These are phyloP conservation scores for Pouteria glomerata DNA, from an alignment of 148 eudicot species.

Conservation along the genomic window DNA sequence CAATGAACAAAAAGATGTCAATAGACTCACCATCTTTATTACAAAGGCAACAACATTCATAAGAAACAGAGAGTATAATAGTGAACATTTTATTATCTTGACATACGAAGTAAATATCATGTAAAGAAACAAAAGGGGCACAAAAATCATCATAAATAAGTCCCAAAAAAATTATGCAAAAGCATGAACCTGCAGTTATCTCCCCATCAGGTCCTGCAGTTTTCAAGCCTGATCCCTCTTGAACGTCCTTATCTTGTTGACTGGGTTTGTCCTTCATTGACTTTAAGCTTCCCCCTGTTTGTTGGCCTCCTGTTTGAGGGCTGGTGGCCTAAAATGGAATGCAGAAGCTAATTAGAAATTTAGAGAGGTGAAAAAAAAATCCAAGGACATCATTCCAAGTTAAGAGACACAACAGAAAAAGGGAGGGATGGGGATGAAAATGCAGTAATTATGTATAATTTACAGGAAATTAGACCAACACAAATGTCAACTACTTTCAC, in stretches of 20 bases:
- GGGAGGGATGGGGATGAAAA: neutral
- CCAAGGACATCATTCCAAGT: neutral
- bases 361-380: neutral
- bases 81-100: neutral
- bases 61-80: neutral
- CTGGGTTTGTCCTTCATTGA: slow-evolving; percentile 77
- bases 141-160: neutral
- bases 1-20: too few species aligned
- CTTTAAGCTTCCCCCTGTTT: slow-evolving; percentile 73
- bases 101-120: neutral
- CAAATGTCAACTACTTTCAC: neutral
- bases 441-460: neutral
- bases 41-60: neutral
- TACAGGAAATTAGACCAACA: neutral
- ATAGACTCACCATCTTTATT: too few species aligned
- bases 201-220: slow-evolving; percentile 91
- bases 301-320: slow-evolving; percentile 87
- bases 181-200: slow-evolving; percentile 77
- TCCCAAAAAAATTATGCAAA: neutral
- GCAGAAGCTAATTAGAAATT: slow-evolving; percentile 9
- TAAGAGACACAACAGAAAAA: neutral
- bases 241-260: slow-evolving; percentile 75
- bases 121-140: neutral
- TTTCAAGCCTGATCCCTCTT: slow-evolving; percentile 76
- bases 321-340: slow-evolving; percentile 64